phyloP scores from a whole-genome alignment of 108 stramenopile genomes.

The Nitzschia putrida region DNA sequence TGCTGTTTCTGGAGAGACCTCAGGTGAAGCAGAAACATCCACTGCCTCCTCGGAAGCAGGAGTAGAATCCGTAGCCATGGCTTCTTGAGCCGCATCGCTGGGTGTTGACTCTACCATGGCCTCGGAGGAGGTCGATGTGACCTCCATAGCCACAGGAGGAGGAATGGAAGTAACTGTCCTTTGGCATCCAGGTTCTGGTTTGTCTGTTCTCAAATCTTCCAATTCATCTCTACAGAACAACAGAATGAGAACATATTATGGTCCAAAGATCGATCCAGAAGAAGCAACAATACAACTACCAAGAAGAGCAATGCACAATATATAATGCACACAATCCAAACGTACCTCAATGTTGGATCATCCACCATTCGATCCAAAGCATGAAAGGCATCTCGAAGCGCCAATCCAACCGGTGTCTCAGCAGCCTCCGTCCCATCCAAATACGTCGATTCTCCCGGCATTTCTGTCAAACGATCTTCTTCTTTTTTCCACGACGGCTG shows the following conservation, averaged over 20 bases:
- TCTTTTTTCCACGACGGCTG: conserved; percentile 45
- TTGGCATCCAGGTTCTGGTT: conserved; percentile 34
- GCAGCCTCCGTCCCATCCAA: conserved; percentile 7
- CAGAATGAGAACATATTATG: too few species aligned
- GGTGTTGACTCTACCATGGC: too few species aligned
- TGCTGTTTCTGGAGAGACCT: background rate
- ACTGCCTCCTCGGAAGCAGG: too few species aligned
- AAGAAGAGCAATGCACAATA: too few species aligned
- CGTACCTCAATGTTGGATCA: conserved; percentile 34
- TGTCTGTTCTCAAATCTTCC: conserved; percentile 30
- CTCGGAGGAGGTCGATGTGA: background rate
- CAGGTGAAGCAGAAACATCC: too few species aligned
- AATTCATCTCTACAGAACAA: conserved; percentile 35
- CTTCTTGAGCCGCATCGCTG: too few species aligned
- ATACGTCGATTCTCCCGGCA: background rate
- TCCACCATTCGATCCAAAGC: conserved; percentile 82
- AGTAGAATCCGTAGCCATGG: too few species aligned
- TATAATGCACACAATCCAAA: too few species aligned
- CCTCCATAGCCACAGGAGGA: background rate
- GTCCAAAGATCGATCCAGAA: too few species aligned
- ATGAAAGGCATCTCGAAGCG: conserved; percentile 72
- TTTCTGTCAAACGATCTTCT: conserved; percentile 2
- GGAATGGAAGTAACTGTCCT: conserved; percentile 21
- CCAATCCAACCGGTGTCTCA: conserved; percentile 50
- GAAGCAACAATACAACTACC: too few species aligned